phyloP scores from a whole-genome alignment of 345 rosid species.

The Eucalyptus camaldulensis region DNA sequence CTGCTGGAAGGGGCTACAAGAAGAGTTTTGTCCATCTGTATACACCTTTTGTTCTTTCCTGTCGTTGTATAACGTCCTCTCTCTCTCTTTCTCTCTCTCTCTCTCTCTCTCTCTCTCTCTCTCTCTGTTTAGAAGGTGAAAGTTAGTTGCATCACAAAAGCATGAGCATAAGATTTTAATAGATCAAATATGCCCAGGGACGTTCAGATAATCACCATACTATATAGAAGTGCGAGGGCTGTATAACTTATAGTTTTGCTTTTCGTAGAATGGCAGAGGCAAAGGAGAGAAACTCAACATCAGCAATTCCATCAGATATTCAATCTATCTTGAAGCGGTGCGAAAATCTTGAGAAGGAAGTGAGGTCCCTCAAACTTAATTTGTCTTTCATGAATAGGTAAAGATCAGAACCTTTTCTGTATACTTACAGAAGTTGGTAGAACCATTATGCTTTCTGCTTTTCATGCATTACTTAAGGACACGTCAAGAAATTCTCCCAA shows the following conservation, averaged over 20 bases:
- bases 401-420: not conserved
- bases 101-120: not conserved
- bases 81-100: not conserved
- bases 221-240: not conserved
- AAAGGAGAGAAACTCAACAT: slow-evolving; percentile 43
- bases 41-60: not conserved
- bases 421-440: not conserved
- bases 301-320: slow-evolving; percentile 45
- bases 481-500: not conserved
- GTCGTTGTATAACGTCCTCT: not conserved
- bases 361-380: slow-evolving; percentile 64
- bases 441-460: not conserved
- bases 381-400: slow-evolving; percentile 72
- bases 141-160: not conserved
- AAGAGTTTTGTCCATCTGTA: not conserved
- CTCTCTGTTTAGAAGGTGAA: not conserved
- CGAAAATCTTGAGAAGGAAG: slow-evolving; percentile 74
- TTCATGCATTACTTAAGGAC: not conserved
- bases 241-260: not conserved
- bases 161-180: not conserved
- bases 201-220: not conserved
- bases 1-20: not conserved
- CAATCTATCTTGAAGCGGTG: slow-evolving; percentile 46
- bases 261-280: slow-evolving; percentile 68
- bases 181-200: not conserved